These are phyloP conservation scores for Pseudonitzschia multiseries DNA, from an alignment of 108 stramenopile species.

Conservation along the genomic window DNA sequence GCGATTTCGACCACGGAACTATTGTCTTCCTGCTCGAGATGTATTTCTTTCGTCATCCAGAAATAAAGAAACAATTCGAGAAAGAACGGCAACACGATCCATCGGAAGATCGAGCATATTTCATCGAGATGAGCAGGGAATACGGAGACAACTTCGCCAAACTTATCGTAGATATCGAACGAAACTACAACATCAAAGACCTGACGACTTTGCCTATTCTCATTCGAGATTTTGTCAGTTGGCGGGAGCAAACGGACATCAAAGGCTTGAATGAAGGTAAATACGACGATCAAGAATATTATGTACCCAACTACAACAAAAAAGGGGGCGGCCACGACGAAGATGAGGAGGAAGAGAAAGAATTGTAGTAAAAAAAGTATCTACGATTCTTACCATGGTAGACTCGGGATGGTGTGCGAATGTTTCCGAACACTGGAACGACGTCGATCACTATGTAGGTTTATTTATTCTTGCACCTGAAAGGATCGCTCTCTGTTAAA, in stretches of 20 bases:
- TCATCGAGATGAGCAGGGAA: background rate
- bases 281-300: background rate
- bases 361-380: no score
- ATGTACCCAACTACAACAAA: background rate
- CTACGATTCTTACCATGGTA: no score
- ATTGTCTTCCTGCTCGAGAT: background rate
- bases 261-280: background rate
- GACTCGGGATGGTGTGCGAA: no score
- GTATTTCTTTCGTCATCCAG: background rate
- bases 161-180: background rate
- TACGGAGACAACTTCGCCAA: background rate
- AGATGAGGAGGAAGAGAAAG: background rate
- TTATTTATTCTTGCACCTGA: no score
- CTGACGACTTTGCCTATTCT: background rate
- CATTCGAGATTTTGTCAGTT: background rate
- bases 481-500: no score
- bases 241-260: background rate
- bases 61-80: background rate
- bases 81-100: no score
- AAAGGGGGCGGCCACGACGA: background rate
- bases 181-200: background rate
- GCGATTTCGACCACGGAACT: no score
- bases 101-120: background rate
- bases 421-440: no score
- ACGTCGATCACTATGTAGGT: no score